Evolutionary conservation across 2,329 filamentous ascomycete genomes (phyloP), one percentile per base, ranked within the genome.

Genomic region (Fusarium nodosum): DNA sequence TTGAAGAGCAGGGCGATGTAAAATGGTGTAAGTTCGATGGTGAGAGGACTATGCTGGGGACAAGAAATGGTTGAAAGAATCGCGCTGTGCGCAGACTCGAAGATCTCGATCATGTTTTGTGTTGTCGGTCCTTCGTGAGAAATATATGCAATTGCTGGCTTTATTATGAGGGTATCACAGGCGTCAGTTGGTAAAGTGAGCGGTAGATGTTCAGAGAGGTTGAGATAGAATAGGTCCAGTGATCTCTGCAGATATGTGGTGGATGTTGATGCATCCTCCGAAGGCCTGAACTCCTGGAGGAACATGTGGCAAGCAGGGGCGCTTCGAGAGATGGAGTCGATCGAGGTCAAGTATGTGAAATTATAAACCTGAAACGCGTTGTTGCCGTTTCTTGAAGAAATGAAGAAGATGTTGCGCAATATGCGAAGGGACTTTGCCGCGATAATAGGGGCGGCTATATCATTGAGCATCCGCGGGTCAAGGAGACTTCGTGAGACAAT

Each of bases 151-250:
- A 88, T 87, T 9, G 93, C 91, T 2, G 93, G 90, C 34, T 90
- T 86, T 54, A 97, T 83, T 18, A 97, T 86, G 3, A 97, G 83
- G 4, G 88, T 83, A 72, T 97, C 92, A 73, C 90, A 93, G 4
- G 87, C 85, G 5, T 85, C 81, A 1, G 91, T 85, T 0, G 92
- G 83, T 2, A 97, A 80, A 4, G 88, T 82, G 11, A 94, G 83
- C 0, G 93, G 90, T 64, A 97, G 89, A 77, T 97, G 93, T 77
- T 97, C 94, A 3, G 92, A 90, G 0, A 91, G 88, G 75, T 97
- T 96, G 66, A 97, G 86, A 79, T 97, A 97, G 82, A 93, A 97
- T 18, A 97, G 86, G 76, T 96, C 92, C n/a, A 95, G 82, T 20
- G 87, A 90, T 60, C 91, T 86, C 71, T 93, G 88, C 3, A 93